Conservation (phyloP, 2,329 filamentous ascomycete species). For the Xenosphaeropsis pyriputrescens region DNA sequence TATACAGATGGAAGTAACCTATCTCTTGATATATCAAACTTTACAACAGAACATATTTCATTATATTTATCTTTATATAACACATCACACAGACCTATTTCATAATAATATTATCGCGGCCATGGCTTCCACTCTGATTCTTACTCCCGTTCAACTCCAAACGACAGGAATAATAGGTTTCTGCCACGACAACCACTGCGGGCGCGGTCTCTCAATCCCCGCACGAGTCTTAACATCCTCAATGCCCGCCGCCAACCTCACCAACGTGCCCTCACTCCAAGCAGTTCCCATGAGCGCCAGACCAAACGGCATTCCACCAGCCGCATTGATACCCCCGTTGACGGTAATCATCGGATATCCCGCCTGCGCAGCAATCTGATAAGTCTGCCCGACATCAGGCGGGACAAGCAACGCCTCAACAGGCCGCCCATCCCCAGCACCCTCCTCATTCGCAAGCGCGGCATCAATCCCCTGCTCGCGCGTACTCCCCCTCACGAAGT, state of each 20-base stretch:
- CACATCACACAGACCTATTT: no score
- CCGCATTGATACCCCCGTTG: slow-evolving; percentile 40
- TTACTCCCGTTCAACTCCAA: no score
- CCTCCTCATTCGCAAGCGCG: slow-evolving; percentile 37
- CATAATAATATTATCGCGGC: no score
- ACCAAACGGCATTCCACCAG: slow-evolving; percentile 45
- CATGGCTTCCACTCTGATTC: no score
- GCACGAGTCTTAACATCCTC: slow-evolving; percentile 36
- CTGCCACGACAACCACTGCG: slow-evolving; percentile 26
- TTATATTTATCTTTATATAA: no score
- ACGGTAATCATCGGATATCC: slow-evolving; percentile 62
- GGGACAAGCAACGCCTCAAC: slow-evolving; percentile 55
- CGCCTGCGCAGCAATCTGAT: slow-evolving; percentile 59
- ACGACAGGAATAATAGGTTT: no score
- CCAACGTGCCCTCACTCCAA: slow-evolving; percentile 39
- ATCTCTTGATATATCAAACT: no score
- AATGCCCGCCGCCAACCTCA: slow-evolving; percentile 48
- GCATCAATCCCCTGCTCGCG: slow-evolving; percentile 56
- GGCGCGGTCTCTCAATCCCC: slow-evolving; percentile 29
- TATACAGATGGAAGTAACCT: no score
- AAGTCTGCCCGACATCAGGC: slow-evolving; percentile 50
- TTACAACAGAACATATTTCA: no score
- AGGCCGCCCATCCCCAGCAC: slow-evolving; percentile 8
- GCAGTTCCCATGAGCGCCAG: slow-evolving; percentile 45
- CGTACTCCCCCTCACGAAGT: slow-evolving; percentile 40